Evolutionary conservation across 108 stramenopile genomes (phyloP), one percentile per base, ranked within the genome.

Genomic region (Pseudonitzschia multistriata): DNA sequence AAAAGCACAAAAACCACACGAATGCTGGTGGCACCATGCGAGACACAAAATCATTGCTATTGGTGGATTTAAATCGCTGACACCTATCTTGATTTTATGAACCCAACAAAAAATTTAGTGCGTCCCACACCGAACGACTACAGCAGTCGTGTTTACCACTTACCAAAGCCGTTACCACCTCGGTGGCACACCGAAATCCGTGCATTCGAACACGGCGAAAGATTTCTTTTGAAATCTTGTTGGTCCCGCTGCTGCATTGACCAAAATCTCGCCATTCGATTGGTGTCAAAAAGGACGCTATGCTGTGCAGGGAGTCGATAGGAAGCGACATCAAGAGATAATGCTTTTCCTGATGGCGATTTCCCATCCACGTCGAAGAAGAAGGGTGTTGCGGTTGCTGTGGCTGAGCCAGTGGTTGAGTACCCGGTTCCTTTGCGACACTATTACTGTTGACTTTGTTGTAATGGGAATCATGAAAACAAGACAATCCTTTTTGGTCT

Each of bases 141-240:
- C n/a, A n/a, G n/a, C n/a, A n/a, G n/a, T n/a, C n/a, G n/a, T n/a
- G n/a, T n/a, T n/a, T n/a, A n/a, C n/a, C 27, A 78, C 88, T 78
- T 77, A 85, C 86, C 92, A 86, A 88, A 28, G 87, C 82, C 11
- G 83, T 78, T 49, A 85, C 78, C 10, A 88, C 82, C 76, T 90
- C 87, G 27, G 80, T 81, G 19, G 88, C 88, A 80, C 92, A 93
- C 17, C 79, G 82, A 61, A 87, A 88, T 10, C 79, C 87, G 79
- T 93, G 92, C 86, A 83, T 80, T 48, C 85, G 68, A 14, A 90
- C 83, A 11, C 81, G 77, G 3, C 66, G 78, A 61, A 87, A 78
- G 11, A 88, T 69, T 22, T 83, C 80, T 40, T 70, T 31, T 56
- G 81, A 79, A 24, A 75, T 70, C 3, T 45, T 48, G 17, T 33